Evolutionary conservation across 805 yeast species (phyloP), one percentile per base, ranked within the genome.

Genomic region (Kuraishia hungarica): DNA sequence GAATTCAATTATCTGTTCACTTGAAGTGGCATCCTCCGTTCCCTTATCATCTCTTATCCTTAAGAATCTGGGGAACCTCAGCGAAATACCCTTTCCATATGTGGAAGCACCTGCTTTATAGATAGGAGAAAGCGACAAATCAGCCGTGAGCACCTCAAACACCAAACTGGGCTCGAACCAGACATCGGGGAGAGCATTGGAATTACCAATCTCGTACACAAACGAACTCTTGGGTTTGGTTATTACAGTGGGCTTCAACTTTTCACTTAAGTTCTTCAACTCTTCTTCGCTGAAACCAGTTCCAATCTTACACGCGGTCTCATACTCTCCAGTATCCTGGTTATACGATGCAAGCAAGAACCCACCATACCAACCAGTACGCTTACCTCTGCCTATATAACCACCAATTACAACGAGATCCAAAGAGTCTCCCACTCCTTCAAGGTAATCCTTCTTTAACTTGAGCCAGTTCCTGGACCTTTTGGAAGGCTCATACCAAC

Each of bases 351-450:
- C 98, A 53, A 94, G 74, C 47, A 94, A 69, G 64, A 92, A 94
- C 2, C 98, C 99, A 53, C 99, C 99, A 67, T 93, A 94, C 58
- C 87, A 80, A 11, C 96, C 97, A 0, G 98, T 92, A 65, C 99
- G 81, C 70, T 93, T 94, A 50, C 99, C 99, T 56, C 84, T 83
- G 21, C 99, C 99, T 60, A 82, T 82, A 67, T 90, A 94, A 0
- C 96, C 99, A 11, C 99, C 99, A 53, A 94, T 74, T 1, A 94
- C 97, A 17, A 90, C 96, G 55, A 94, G 73, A 67, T 94, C 99
- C 26, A 94, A 73, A 0, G 98, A 91, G 69, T 94, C 99, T 17
- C 99, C 99, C 2, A 92, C 89, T 22, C 99, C 99, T 19, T 88
- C 89, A 52, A 94, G 76, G 64, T 94, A 94, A 71, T 94, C 99